Percentiles rank a stretch among this genome's conserved stretches.
phyloP scores from a whole-genome alignment of 2,329 filamentous ascomycete species.

The Fusarium anthophilum region DNA sequence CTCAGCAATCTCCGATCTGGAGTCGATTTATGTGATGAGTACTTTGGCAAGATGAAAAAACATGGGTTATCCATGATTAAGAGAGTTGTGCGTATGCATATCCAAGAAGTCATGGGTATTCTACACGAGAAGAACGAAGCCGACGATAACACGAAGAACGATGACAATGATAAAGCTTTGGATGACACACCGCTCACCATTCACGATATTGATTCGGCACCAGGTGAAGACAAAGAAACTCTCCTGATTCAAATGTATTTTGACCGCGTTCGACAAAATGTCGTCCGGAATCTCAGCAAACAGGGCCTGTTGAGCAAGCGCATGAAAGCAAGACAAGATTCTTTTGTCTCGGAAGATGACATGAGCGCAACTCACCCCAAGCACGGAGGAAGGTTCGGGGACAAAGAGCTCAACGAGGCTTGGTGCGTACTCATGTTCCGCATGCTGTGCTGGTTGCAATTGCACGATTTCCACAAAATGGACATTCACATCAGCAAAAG shows the following conservation, averaged over 20 bases:
- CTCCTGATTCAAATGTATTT: conserved; percentile 28
- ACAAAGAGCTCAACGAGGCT: conserved; percentile 27
- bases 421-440: conserved; percentile 51
- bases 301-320: conserved; percentile 14
- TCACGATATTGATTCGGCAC: conserved; percentile 25
- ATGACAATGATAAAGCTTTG: rapidly evolving
- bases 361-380: not conserved
- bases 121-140: conserved; percentile 10
- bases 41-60: conserved; percentile 18
- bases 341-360: not conserved
- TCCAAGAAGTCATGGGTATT: conserved; percentile 26
- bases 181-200: not conserved
- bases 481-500: conserved; percentile 48
- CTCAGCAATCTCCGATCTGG: conserved; percentile 20
- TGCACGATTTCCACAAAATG: conserved; percentile 51
- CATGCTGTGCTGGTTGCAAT: conserved; percentile 51
- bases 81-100: conserved; percentile 21
- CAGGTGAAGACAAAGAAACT: conserved; percentile 16
- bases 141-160: not conserved
- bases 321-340: not conserved
- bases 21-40: conserved; percentile 22
- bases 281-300: not conserved
- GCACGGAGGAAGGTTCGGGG: not conserved
- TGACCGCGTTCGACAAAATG: conserved; percentile 13
- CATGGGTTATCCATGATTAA: not conserved